phyloP scores from a whole-genome alignment of 345 rosid species.

The Microthlaspi erraticum region DNA sequence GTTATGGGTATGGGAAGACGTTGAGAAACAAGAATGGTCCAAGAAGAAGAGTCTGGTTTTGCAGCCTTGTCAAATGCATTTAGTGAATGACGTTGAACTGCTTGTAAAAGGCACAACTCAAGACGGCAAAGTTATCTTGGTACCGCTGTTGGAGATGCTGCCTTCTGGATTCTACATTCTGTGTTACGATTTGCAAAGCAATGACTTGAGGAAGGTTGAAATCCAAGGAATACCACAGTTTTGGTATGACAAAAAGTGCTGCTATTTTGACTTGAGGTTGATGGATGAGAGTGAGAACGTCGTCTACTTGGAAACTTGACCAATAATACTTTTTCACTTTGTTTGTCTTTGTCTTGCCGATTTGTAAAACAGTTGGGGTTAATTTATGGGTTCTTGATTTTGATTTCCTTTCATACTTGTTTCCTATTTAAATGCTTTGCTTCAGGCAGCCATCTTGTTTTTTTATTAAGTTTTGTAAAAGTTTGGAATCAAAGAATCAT shows the following conservation, averaged over 20 bases:
- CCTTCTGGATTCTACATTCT: constrained; percentile 2
- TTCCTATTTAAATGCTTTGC: no score
- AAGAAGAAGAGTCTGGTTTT: not conserved
- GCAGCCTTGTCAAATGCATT: constrained; percentile 30
- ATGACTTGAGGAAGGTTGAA: constrained; percentile 21
- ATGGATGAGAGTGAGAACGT: not conserved
- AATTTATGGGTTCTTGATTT: no score
- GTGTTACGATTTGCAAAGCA: constrained; percentile 15
- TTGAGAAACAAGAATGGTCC: no score
- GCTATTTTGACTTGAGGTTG: constrained; percentile 14
- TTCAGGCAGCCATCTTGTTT: no score
- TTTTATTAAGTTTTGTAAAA: no score
- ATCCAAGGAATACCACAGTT: constrained; percentile 20
- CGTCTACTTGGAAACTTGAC: constrained; percentile 20
- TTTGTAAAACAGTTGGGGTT: no score
- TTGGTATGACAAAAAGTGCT: constrained; percentile 11
- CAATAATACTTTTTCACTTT: not conserved
- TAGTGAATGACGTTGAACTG: constrained; percentile 2
- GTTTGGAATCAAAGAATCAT: no score
- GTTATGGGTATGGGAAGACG: constrained; percentile 1
- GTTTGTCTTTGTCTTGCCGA: no score
- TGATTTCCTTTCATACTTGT: no score
- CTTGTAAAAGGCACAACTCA: constrained; percentile 10
- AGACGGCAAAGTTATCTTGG: constrained; percentile 27
- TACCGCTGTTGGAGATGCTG: constrained; percentile 10